phyloP scores from a whole-genome alignment of 164 flowering plant genomes.

The Vitis amurensis region DNA sequence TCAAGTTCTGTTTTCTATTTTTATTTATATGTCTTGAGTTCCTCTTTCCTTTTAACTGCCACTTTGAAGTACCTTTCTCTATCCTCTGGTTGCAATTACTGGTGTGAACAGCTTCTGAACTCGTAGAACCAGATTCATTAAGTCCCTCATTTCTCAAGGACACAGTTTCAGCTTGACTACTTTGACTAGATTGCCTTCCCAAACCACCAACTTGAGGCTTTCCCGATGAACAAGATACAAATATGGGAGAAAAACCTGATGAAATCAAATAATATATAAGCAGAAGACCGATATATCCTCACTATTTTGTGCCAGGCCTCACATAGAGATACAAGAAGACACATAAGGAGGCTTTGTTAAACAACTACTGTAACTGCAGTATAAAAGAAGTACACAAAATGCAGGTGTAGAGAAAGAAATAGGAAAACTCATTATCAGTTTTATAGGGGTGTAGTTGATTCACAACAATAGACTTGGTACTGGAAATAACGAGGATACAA shows the following conservation, averaged over 20 bases:
- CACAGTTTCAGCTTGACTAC: constrained; percentile 34
- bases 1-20: constrained; percentile 27
- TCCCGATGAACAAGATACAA: constrained; percentile 25
- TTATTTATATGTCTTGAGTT: constrained; percentile 49
- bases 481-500: no score
- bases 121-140: constrained; percentile 48
- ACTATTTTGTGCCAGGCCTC: neutral
- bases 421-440: no score
- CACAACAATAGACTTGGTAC: no score
- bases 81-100: constrained; percentile 26
- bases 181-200: constrained; percentile 36
- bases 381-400: no score
- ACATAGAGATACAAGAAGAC: no score
- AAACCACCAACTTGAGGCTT: constrained; percentile 33
- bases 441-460: no score
- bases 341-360: no score
- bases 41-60: constrained; percentile 79
- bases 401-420: no score
- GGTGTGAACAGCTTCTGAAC: constrained; percentile 27
- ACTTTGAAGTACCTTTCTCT: constrained; percentile 58
- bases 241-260: constrained; percentile 41
- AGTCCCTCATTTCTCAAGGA: constrained; percentile 37
- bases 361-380: no score
- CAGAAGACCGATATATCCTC: neutral
- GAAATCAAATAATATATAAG: constrained; percentile 9